phyloP scores from a whole-genome alignment of 371 early-diverging fungal genomes.

The Rhizopus delemar region DNA sequence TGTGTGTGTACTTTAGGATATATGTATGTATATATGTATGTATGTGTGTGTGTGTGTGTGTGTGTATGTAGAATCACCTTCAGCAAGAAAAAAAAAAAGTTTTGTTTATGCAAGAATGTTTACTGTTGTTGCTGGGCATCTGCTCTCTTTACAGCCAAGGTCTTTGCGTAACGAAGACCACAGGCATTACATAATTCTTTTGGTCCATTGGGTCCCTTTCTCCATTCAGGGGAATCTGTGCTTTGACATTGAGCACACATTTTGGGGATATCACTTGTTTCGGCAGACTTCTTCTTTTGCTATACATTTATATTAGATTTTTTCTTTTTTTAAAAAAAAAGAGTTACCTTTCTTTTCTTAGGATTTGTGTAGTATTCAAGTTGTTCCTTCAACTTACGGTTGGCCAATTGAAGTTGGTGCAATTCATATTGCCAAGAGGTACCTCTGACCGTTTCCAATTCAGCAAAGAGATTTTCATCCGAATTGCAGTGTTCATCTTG shows the following conservation, averaged over 20 bases:
- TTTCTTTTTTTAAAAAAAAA: slow-evolving; percentile 5
- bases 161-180: slow-evolving; percentile 62
- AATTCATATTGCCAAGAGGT: slow-evolving; percentile 58
- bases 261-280: slow-evolving; percentile 25
- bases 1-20: no score
- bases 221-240: slow-evolving; percentile 83
- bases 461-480: slow-evolving; percentile 47
- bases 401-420: slow-evolving; percentile 50
- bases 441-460: slow-evolving; percentile 40
- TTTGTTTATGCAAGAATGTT: not conserved
- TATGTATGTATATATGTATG: no score
- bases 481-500: slow-evolving; percentile 2
- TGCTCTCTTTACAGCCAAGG: slow-evolving; percentile 17
- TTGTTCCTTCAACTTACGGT: slow-evolving; percentile 43
- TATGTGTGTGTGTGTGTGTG: no score
- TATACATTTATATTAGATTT: slow-evolving; percentile 5
- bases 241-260: slow-evolving; percentile 66
- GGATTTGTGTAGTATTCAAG: slow-evolving; percentile 30
- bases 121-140: not conserved
- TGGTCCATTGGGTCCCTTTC: slow-evolving; percentile 78
- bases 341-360: slow-evolving; percentile 30
- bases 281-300: slow-evolving; percentile 32
- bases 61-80: no score
- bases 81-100: not conserved
- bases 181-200: slow-evolving; percentile 87